A percentile compares a stretch with the other conserved stretches of the same genome.
Conservation (phyloP, 352 stramenopile species). For the Globisporangium cylindrosporum region DNA sequence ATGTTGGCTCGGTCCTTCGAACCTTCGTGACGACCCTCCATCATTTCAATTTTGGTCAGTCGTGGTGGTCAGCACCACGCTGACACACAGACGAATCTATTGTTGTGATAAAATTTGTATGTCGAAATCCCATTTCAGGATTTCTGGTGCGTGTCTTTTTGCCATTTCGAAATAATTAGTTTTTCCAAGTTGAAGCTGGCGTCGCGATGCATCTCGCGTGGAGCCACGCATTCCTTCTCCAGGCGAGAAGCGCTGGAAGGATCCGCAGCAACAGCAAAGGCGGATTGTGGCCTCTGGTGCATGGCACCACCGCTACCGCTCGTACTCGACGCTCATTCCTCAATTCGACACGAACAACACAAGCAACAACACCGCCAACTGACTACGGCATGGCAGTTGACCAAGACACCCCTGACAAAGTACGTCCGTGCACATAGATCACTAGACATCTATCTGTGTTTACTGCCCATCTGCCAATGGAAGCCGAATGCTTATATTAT, state of each 20-base stretch:
- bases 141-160: constrained; percentile 6
- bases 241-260: not conserved
- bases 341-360: not conserved
- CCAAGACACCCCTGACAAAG: constrained; percentile 11
- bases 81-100: not conserved
- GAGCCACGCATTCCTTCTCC: not conserved
- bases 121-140: not conserved
- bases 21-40: not conserved
- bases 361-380: not conserved
- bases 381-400: constrained; percentile 2
- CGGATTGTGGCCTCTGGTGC: not conserved
- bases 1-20: not conserved
- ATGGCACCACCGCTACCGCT: not conserved
- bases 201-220: constrained; percentile 12
- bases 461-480: not conserved
- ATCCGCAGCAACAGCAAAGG: not conserved
- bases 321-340: constrained; percentile 2
- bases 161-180: constrained; percentile 1
- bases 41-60: not conserved
- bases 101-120: not conserved
- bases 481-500: not conserved
- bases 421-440: not conserved
- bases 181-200: constrained; percentile 6
- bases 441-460: not conserved
- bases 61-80: not conserved